Evolutionary conservation across 805 yeast genomes (phyloP).

Genomic region (Metschnikowia gruessii): DNA sequence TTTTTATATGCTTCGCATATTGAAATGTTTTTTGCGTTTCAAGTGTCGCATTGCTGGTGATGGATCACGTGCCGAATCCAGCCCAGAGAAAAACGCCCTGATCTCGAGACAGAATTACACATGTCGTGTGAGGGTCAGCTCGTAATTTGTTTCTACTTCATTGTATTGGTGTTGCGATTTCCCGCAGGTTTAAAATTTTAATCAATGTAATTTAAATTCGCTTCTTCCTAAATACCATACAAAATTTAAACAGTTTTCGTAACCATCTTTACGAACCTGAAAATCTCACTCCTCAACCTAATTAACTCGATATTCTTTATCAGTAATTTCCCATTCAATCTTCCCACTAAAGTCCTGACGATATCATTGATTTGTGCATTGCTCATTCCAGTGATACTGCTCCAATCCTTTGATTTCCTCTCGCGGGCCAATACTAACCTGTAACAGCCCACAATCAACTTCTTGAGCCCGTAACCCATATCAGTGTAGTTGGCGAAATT

Average conservation of each 20-base stretch:
- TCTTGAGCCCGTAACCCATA: constrained; percentile 42
- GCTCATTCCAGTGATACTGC: constrained; percentile 34
- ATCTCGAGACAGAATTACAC: too few relatives aligned
- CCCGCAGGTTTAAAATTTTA: too few relatives aligned
- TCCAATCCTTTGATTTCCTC: constrained; percentile 32
- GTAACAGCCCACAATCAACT: constrained; percentile 42
- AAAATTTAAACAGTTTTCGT: constrained; percentile 23
- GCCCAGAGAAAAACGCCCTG: not conserved
- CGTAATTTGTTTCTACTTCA: too few relatives aligned
- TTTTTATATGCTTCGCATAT: too few relatives aligned
- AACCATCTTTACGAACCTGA: constrained; percentile 43
- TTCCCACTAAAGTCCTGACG: constrained; percentile 34
- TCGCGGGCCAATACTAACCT: constrained; percentile 37
- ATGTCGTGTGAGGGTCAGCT: too few relatives aligned
- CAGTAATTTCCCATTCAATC: constrained; percentile 41
- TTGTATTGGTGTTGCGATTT: too few relatives aligned
- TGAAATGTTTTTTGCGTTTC: not conserved
- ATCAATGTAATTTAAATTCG: not conserved
- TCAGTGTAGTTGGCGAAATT: constrained; percentile 43
- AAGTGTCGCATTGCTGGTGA: not conserved
- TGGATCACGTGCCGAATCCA: not conserved
- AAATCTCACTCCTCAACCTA: constrained; percentile 38
- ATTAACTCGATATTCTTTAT: constrained; percentile 38
- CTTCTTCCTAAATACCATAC: not conserved
- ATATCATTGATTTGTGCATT: constrained; percentile 35